Evolutionary conservation across 1,139 yeast genomes (phyloP), one percentile per base, ranked within the genome.

Genomic region (Yamadazyma diospyri): DNA sequence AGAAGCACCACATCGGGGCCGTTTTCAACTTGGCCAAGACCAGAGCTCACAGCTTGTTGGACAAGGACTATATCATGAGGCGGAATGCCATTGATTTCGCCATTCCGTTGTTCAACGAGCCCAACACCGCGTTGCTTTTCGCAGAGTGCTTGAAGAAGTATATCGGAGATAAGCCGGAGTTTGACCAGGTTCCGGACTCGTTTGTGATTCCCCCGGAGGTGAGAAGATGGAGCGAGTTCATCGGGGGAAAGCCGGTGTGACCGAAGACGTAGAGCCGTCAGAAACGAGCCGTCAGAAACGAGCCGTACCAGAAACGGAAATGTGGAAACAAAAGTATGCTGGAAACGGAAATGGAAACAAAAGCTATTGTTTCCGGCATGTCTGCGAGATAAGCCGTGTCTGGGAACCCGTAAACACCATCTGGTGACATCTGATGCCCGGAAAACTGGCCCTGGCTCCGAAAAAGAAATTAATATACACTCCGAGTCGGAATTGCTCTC

Each of bases 11-110:
- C 50, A 79, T 92, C 55, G 76, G 81, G 45, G 82, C 87, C 41
- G 98, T 92, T 20, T 79, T 92, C 74, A 94, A 94, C 65, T 75
- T 92, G 55, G 97, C 98, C 33, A 73, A 72, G 50, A 83, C 87
- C 31, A 78, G 97, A 58, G 98, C 97, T 24, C 94, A 85, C 53
- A 66, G 73, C 45, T 72, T 86, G 46, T 64, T 78, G 43, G 97
- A 92, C 52, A 82, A 84, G 60, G 97, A 92, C 64, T 92, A 92
- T 57, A 83, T 89, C 36, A 92, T 92, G 97, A 82, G 99, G 72
- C 82, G 99, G 70, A 92, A 89, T 59, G 97, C 98, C 33, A 94
- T 92, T 65, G 99, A 92, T 62, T 92, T 94, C 59, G 97, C 86
- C 39, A 83, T 92, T 51, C 97, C 98, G 30, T 72, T 92, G 58